Evolutionary conservation across 179 eudicot genomes (phyloP), one percentile per base, ranked within the genome.

Genomic region (Kewa caespitosa): DNA sequence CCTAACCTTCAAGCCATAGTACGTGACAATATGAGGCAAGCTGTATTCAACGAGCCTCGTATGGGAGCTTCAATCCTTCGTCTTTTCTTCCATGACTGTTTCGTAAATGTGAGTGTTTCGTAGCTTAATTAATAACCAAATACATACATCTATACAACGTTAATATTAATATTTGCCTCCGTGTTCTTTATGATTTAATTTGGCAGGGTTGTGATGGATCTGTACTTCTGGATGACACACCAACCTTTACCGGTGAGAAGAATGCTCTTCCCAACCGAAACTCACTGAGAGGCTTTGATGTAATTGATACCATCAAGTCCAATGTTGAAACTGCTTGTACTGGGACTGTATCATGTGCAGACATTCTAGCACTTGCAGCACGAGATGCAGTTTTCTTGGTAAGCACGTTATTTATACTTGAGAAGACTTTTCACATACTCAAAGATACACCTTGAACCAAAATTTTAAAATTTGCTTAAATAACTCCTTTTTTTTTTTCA

Each of bases 291-390:
- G 89, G 89, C 4, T 86, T 84, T 74, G 78, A 80, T 27, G 85
- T 84, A 5, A 82, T 86, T 2, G 87, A 81, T 79, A 66, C 84
- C 38, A 82, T 86, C 38, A 86, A 86, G 72, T 30, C 84, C 12
- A 76, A 76, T 2, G 87, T 86, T 14, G 89, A 84, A 84, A 80
- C 82, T 37, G 59, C 75, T 43, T 86, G 89, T n/a, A 46, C 18
- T 6, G 79, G n/a, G 23, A 77, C 72, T 0, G 89, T 84, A 0
- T 86, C 89, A 0, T 86, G 89, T 75, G 89, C 89, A 18, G 89
- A 75, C 69, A 83, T 86, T n/a, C 83, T 86, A 25, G 86, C 88
- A 11, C 83, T 83, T 30, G 88, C 88, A 23, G 78, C 88, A 14
- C 77, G 86, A 69, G 88, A 85, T 41, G 84, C 82, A 4, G 81